Evolutionary conservation across 176 grass and related monocot species (phyloP), one percentile per base, ranked within the genome.

Genomic region (Oryza glumipatula): DNA sequence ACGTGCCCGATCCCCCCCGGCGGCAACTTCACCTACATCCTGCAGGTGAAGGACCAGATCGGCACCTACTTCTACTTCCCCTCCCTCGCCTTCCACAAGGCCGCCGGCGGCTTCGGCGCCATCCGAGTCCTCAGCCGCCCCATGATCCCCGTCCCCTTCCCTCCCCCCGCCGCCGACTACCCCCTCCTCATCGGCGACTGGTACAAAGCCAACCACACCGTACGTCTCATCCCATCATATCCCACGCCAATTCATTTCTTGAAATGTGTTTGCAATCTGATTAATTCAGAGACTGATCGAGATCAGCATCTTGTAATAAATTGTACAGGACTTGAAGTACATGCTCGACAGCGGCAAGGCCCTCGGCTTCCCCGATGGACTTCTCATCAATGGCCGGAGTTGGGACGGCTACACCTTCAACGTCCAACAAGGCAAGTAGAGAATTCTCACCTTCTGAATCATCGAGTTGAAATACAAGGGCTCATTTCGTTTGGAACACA

Each of bases 41-140:
- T 95, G 60, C 96, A 98, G 90, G 75, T 77, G 54, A 98, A 98
- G 87, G 96, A 98, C 86, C 96, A 95, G 89, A 98, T 98, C 38
- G 96, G 96, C 77, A 92, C 88, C 66, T 98, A 93, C 80, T 98
- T 74, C 85, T 98, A 98, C 87, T 98, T 98, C 87, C 96, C 93
- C 22, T 98, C 96, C 63, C 91, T 98, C 32, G 92, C 84, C 8
- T 92, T 98, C 89, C 96, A 98, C 89, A 98, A 98, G 68, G 93
- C 96, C 3, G 96, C 91, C 17, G 96, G 96, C 21, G 96, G 89
- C 52, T 93, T 98, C 73, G 96, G 96, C 74, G 96, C 77, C 83
- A 87, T 98, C 80, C 76, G 93, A 67, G 85, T 98, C 17, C 91
- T 98, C 35, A 98, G 95, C 76, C 92, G 93, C 6, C 93, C 95